Base-by-base conservation (phyloP, 2,329 filamentous ascomycete genomes). In the Dothideomycetes sp. region DNA sequence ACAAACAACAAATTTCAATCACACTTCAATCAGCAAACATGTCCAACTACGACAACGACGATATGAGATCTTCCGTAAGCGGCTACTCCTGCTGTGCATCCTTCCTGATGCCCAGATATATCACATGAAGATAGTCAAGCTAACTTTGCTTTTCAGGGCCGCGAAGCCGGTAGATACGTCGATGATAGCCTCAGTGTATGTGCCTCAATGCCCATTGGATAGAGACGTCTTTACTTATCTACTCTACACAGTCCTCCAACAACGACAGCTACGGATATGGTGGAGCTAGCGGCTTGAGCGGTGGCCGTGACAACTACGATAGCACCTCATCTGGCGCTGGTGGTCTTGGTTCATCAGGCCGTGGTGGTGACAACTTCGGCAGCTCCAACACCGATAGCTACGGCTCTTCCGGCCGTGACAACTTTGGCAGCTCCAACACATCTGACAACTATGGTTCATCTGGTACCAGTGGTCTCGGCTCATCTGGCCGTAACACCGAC, bases 321-420 rank as follows among this genome's bases (percentile, higher is more conserved):
- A n/a, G n/a, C n/a, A n/a, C n/a, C 10, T 19, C 17, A 9, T 37
- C 40, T 14, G 32, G 32, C 30, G 40, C 45, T 19, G 39, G 29
- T 14, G 47, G 49, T 29, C 47, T 41, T 37, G 51, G 48, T 31
- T 41, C 40, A 34, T 47, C 47, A 19, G 40, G 36, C 16, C 34
- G 17, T 27, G 38, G 42, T 31, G 18, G 40, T 30, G 42, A 42
- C 15, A 32, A 45, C 8, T 46, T 44, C 31, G 41, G 38, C 24
- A 42, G 33, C 42, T 31, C 30, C 36, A 38, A 17, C n/a, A 22
- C 15, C 22, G 22, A 27, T 12, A 27, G 7, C 22, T 27, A 27
- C 22, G 22, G 22, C 7, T 14, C 34, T 18, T 34, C 35, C n/a
- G 37, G 39, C 24, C 16, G 10, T 19, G 42, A 38, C 38, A 45